These are phyloP conservation scores for Boletus subcaerulescens DNA, from an alignment of 768 basidiomycete species.

Conservation along the genomic window DNA sequence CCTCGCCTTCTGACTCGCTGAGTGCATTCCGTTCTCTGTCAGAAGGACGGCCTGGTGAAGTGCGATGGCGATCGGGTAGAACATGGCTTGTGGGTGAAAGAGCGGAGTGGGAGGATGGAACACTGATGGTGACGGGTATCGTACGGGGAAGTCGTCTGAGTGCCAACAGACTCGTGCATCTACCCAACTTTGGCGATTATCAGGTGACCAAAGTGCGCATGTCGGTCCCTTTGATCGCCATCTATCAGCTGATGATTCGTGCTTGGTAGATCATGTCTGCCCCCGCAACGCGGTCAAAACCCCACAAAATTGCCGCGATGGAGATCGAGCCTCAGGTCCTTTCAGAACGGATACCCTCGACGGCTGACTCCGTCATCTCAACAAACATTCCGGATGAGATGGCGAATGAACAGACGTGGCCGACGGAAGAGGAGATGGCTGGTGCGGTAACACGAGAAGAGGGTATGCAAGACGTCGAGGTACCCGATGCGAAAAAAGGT, in stretches of 20 bases:
- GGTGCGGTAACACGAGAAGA: conserved; percentile 29
- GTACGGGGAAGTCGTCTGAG: conserved; percentile 76
- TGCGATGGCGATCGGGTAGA: conserved; percentile 81
- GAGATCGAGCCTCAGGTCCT: conserved; percentile 62
- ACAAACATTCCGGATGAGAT: conserved; percentile 87
- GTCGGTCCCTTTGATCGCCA: not conserved
- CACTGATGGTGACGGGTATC: conserved; percentile 74
- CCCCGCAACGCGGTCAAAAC: conserved; percentile 38
- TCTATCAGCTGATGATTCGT: not conserved
- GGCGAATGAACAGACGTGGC: conserved; percentile 97
- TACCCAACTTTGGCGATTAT: conserved; percentile 88
- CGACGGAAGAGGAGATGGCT: conserved; percentile 93
- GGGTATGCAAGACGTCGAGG: conserved; percentile 14
- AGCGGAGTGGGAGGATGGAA: conserved; percentile 59
- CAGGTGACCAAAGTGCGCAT: conserved; percentile 69
- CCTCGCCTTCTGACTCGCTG: conserved; percentile 58
- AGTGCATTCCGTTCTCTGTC: conserved; percentile 75
- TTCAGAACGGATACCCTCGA: conserved; percentile 58
- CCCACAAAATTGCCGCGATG: conserved; percentile 46
- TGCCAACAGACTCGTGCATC: conserved; percentile 80
- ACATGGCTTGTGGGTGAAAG: conserved; percentile 74
- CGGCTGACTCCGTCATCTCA: conserved; percentile 84
- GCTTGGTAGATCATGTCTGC: conserved; percentile 65
- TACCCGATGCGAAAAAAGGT: conserved; percentile 65
- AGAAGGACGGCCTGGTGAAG: conserved; percentile 78